phyloP scores from a whole-genome alignment of 2,329 filamentous ascomycete genomes.

The Aureobasidium uvarum region DNA sequence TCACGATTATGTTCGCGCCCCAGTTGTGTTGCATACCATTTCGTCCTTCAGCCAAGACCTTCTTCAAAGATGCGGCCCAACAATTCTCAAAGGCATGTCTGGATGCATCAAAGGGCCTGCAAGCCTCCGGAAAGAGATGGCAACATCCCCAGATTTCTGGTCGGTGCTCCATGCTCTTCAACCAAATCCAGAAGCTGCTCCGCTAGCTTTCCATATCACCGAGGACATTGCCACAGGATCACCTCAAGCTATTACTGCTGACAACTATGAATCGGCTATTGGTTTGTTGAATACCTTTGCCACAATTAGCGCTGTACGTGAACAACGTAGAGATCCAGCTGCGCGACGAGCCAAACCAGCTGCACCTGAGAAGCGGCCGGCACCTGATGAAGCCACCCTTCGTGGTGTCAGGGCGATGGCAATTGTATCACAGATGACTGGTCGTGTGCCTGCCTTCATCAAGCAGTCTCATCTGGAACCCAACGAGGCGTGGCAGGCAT shows the following conservation, averaged over 20 bases:
- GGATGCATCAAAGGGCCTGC: conserved; percentile 75
- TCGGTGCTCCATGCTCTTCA: conserved; percentile 77
- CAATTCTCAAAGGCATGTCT: conserved; percentile 74
- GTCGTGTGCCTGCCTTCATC: conserved; percentile 80
- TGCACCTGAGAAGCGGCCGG: conserved; percentile 49
- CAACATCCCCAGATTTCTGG: conserved; percentile 97
- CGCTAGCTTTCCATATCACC: conserved; percentile 81
- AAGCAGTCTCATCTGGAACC: conserved; percentile 84
- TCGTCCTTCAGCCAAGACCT: conserved; percentile 79
- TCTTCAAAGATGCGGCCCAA: conserved; percentile 70
- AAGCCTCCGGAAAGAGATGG: conserved; percentile 83
- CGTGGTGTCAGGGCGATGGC: conserved; percentile 78
- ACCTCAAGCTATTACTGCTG: conserved; percentile 80
- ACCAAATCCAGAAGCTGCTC: conserved; percentile 63
- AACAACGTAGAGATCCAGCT: conserved; percentile 56
- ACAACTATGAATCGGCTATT: conserved; percentile 92
- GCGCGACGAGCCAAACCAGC: conserved; percentile 47
- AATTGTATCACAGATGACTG: conserved; percentile 78
- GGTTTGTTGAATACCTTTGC: conserved; percentile 86
- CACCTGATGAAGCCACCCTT: conserved; percentile 61
- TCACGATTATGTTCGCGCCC: conserved; percentile 85
- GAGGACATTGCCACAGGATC: conserved; percentile 70
- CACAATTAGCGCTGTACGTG: conserved; percentile 67
- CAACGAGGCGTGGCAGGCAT: conserved; percentile 81
- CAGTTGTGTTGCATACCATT: conserved; percentile 86